Base-by-base conservation (phyloP, 2,329 filamentous ascomycete species). In the Microsporum canis region DNA sequence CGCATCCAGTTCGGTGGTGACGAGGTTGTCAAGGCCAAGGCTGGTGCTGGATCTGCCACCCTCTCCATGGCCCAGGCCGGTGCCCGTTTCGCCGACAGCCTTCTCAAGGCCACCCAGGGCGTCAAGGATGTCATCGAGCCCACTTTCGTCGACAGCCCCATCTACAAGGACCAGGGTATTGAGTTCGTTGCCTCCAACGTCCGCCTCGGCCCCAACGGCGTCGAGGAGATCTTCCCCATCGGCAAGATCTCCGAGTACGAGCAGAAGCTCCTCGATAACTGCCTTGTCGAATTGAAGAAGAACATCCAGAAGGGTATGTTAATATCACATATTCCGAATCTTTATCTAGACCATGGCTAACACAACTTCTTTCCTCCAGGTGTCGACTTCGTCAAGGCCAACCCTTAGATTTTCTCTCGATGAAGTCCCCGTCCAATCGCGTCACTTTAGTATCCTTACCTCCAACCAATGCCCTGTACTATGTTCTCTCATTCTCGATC, bases 1-100 rank as follows among this genome's bases (percentile, higher is more conserved):
- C 91, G 94, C 76, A 94, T 97, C 73, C 92, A 97, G 82, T 97
- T 97, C 77, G 92, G 94, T 78, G 92, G 92, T 83, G 92, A 97
- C 77, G 92, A 97, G 86, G 92, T 97, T 69, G 92, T 97, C 80
- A 85, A 96, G 86, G 94, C 92, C 79, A 97, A 97, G 88, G 91
- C 92, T 75, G 94, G 92, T 78, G 91, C 91, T 72, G 92, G 92
- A 71, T 96, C 91, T 69, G 92, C 92, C 75, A 97, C 92, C 66
- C 88, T 97, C 70, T 96, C 91, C 81, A 99, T 99, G 92, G 92
- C 92, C 73, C 92, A 96, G 85, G 92, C 92, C 68, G 92, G 92
- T 80, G 84, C 83, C 66, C 83, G 84, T 69, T 87, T 88, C 77
- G 90, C 94, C 70, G 91, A 97, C 82, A 90, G 88, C 69, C 81